Evolutionary conservation across 192 early-diverging fungal species (phyloP).

Genomic region (Lobosporangium transversale): DNA sequence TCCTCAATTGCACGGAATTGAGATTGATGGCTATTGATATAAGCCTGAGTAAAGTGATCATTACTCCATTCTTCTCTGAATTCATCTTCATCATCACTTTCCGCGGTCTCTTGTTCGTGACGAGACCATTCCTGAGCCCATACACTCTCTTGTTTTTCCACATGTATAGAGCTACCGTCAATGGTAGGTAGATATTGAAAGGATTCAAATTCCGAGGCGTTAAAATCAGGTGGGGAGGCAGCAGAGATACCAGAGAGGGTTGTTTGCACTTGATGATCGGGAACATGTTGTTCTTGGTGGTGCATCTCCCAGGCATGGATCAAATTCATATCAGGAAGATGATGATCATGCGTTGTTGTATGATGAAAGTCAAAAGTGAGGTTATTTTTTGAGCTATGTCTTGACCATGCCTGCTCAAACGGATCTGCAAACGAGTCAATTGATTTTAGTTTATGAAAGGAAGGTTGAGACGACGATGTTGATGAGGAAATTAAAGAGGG

Average conservation of each 20-base stretch:
- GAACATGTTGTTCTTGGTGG: conserved; percentile 1
- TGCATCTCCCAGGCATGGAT: conserved; percentile 39
- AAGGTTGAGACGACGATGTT: conserved; percentile 3
- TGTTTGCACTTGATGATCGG: neutral
- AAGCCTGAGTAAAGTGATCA: conserved; percentile 45
- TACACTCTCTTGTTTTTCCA: neutral
- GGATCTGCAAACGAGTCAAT: neutral
- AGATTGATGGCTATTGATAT: conserved; percentile 37
- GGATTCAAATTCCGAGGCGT: conserved; percentile 17
- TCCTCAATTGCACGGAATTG: conserved; percentile 43
- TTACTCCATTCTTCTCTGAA: conserved; percentile 51
- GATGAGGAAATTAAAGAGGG: conserved; percentile 32
- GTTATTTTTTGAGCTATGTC: neutral
- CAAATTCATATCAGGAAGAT: conserved; percentile 31
- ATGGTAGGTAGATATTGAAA: conserved; percentile 3
- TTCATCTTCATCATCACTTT: conserved; percentile 37
- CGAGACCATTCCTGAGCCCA: conserved; percentile 29
- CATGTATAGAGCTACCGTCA: neutral
- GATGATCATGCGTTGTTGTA: neutral
- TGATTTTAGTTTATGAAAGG: neutral
- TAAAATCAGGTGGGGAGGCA: neutral
- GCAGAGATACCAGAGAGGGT: neutral
- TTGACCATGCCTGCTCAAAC: neutral
- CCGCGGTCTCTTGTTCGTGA: neutral
- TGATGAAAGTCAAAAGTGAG: neutral